Evolutionary conservation across 2,329 filamentous ascomycete genomes (phyloP).

Genomic region (Dryadomyces sulphureus): DNA sequence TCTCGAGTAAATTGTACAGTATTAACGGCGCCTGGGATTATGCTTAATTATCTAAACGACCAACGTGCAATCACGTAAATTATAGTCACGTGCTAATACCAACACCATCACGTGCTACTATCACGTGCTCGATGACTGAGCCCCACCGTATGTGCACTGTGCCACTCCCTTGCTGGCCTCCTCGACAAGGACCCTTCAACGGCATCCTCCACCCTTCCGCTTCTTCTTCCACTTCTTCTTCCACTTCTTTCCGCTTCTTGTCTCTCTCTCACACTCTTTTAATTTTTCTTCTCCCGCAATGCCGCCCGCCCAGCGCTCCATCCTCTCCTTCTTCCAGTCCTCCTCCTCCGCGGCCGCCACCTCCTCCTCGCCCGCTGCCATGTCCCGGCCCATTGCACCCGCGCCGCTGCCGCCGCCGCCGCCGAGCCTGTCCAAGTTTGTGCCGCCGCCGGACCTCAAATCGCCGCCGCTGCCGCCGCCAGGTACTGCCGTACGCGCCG

Average conservation of each 20-base stretch:
- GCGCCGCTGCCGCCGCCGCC: conserved; percentile 8
- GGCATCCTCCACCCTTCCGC: background rate
- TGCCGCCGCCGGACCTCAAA: conserved; percentile 5
- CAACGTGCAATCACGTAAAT: too few relatives aligned
- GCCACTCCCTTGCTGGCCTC: too few relatives aligned
- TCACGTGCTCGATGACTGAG: too few relatives aligned
- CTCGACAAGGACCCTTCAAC: too few relatives aligned
- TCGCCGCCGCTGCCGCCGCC: background rate
- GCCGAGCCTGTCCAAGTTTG: conserved; percentile 3
- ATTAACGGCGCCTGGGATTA: too few relatives aligned
- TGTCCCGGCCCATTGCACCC: conserved; percentile 8
- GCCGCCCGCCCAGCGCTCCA: conserved; percentile 28
- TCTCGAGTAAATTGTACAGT: too few relatives aligned
- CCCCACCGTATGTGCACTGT: too few relatives aligned
- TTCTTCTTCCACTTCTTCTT: background rate
- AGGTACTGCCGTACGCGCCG: background rate
- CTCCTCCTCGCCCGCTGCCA: conserved; percentile 14
- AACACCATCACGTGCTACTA: too few relatives aligned
- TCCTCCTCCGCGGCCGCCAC: conserved; percentile 20
- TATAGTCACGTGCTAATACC: too few relatives aligned
- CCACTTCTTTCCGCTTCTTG: background rate
- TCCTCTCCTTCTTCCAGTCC: conserved; percentile 47
- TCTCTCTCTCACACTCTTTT: background rate
- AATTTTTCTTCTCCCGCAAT: conserved; percentile 2
- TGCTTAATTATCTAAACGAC: too few relatives aligned